Evolutionary conservation across 768 basidiomycete genomes (phyloP).

Genomic region (Tubosaeta sp.): DNA sequence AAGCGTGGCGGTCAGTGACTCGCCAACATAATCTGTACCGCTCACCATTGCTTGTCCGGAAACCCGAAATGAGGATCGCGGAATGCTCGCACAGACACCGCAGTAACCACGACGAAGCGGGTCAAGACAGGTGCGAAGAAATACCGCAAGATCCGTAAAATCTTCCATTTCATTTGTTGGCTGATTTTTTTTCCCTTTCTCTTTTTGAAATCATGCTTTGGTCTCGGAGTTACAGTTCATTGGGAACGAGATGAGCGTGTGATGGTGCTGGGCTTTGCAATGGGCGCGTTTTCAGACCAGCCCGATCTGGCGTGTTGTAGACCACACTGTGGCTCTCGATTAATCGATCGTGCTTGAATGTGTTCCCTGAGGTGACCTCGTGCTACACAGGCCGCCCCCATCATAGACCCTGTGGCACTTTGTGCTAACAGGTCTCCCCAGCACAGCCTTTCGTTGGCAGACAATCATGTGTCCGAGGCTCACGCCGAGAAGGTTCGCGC

Average conservation of each 20-base stretch:
- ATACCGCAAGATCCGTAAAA: not conserved
- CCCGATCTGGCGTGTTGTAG: not conserved
- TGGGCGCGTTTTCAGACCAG: not conserved
- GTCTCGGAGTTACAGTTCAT: not conserved
- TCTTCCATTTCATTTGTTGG: conserved; percentile 5
- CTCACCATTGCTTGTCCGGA: not conserved
- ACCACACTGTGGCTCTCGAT: not conserved
- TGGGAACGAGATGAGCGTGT: conserved; percentile 13
- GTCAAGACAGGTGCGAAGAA: conserved; percentile 7
- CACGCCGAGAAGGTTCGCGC: not conserved
- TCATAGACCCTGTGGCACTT: not conserved
- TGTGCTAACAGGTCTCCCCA: not conserved
- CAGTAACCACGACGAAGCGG: conserved; percentile 13
- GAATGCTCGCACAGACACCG: conserved; percentile 14
- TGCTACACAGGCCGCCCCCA: not conserved
- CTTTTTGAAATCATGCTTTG: not conserved
- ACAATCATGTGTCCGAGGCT: not conserved
- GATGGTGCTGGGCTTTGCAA: not conserved
- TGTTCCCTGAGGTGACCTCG: not conserved
- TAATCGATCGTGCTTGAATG: not conserved
- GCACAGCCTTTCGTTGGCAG: conserved; percentile 5
- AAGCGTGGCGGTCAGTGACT: conserved; percentile 2
- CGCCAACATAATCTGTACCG: not conserved
- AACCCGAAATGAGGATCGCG: conserved; percentile 20
- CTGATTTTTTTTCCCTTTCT: not conserved